Percentiles rank a stretch among this genome's conserved stretches.
phyloP scores from a whole-genome alignment of 2,329 filamentous ascomycete species.

The Beauveria pseudobassiana region DNA sequence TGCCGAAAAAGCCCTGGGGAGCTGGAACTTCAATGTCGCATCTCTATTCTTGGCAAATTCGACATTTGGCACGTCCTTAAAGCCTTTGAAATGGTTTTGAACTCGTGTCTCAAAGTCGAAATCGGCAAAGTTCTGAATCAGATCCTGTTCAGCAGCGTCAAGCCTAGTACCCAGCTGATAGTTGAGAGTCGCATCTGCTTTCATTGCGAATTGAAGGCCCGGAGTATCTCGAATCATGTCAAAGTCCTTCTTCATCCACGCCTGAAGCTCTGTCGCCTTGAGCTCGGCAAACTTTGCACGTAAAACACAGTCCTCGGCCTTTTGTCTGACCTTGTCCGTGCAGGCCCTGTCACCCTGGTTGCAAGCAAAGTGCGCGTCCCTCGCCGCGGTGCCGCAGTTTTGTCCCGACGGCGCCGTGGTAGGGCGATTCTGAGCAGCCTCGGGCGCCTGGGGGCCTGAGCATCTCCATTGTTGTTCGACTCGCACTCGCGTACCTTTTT shows the following conservation, averaged over 20 bases:
- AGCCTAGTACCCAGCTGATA: background rate
- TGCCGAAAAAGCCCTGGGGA: background rate
- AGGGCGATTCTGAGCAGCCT: background rate
- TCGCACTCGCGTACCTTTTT: conserved; percentile 13
- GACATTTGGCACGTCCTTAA: background rate
- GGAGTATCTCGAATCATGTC: background rate
- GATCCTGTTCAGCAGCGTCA: background rate
- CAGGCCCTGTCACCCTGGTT: background rate
- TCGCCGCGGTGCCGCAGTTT: background rate
- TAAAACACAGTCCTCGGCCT: background rate
- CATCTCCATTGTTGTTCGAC: too few species aligned
- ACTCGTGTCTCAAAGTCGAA: background rate
- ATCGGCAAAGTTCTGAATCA: background rate
- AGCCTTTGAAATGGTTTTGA: background rate
- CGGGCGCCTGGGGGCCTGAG: background rate
- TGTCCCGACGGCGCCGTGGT: background rate
- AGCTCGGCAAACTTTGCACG: background rate
- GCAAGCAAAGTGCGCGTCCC: background rate
- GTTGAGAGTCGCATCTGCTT: background rate
- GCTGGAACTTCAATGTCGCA: background rate
- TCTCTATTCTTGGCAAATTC: background rate
- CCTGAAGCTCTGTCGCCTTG: background rate
- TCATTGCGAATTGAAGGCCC: background rate
- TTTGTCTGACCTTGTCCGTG: background rate
- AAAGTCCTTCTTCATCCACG: background rate